These are phyloP conservation scores for Starmerella ratchasimensis DNA, from an alignment of 805 yeast species.

Conservation along the genomic window DNA sequence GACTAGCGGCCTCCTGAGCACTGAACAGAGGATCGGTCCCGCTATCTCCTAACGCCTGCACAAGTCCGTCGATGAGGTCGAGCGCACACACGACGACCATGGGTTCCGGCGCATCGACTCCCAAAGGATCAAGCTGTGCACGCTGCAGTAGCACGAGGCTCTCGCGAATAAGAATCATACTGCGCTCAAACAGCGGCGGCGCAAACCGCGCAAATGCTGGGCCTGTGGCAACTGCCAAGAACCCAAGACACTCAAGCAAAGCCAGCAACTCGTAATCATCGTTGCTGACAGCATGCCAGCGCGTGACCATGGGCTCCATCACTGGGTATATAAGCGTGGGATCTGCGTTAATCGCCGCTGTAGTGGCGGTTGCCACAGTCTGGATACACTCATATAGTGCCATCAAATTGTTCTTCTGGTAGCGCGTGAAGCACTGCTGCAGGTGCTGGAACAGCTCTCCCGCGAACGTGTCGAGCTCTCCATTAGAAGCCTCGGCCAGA, in stretches of 20 bases:
- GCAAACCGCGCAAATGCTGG: slow-evolving; percentile 82
- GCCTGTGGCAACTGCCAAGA: slow-evolving; percentile 78
- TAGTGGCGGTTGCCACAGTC: slow-evolving; percentile 69
- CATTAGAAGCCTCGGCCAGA: slow-evolving; percentile 64
- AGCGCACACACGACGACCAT: slow-evolving; percentile 81
- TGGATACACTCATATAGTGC: slow-evolving; percentile 82
- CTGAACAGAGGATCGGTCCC: slow-evolving; percentile 15
- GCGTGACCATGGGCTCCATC: slow-evolving; percentile 66
- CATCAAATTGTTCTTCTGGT: slow-evolving; percentile 70
- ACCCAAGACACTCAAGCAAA: slow-evolving; percentile 79
- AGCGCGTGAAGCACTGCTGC: slow-evolving; percentile 55
- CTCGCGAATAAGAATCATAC: slow-evolving; percentile 50
- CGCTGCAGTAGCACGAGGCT: slow-evolving; percentile 56
- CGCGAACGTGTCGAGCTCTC: slow-evolving; percentile 45
- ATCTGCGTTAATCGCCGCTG: slow-evolving; percentile 37
- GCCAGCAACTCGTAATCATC: slow-evolving; percentile 84
- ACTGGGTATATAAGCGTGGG: slow-evolving; percentile 46
- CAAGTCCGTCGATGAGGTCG: slow-evolving; percentile 82
- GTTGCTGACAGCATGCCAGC: slow-evolving; percentile 67
- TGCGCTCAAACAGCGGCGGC: slow-evolving; percentile 67
- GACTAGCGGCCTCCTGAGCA: slow-evolving; percentile 23
- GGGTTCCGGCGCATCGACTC: slow-evolving; percentile 56
- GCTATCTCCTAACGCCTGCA: slow-evolving; percentile 52
- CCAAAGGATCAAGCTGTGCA: slow-evolving; percentile 45
- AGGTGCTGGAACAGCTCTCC: slow-evolving; percentile 59